phyloP scores from a whole-genome alignment of 176 grass and related monocot genomes.

The Luzula sylvatica region DNA sequence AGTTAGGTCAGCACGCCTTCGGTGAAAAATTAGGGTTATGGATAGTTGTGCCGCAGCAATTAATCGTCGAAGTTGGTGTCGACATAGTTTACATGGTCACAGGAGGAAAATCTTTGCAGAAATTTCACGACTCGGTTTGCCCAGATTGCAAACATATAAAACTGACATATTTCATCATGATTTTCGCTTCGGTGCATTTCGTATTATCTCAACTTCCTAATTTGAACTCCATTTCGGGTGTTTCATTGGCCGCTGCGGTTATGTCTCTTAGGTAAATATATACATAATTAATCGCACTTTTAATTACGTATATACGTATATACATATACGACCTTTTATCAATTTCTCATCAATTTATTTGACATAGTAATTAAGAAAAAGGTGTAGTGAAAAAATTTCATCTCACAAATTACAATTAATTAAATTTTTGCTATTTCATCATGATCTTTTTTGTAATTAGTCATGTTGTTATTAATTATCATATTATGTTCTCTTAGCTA shows the following conservation, averaged over 20 bases:
- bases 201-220: conserved; percentile 75
- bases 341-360: too few species aligned
- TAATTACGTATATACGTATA: too few species aligned
- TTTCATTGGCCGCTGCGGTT: conserved; percentile 79
- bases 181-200: conserved; percentile 76
- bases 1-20: conserved; percentile 82
- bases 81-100: conserved; percentile 99
- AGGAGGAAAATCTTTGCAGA: conserved; percentile 74
- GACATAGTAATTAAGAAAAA: too few species aligned
- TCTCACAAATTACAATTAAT: too few species aligned
- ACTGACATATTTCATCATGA: conserved; percentile 86
- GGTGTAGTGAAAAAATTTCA: too few species aligned
- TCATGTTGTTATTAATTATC: too few species aligned
- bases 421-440: too few species aligned
- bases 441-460: too few species aligned
- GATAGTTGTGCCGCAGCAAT: conserved; percentile 82
- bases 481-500: conserved; percentile 31
- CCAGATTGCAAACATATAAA: conserved; percentile 53
- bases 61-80: conserved; percentile 69
- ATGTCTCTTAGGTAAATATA: conserved; percentile 70
- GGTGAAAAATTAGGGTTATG: conserved; percentile 71
- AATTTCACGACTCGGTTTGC: conserved; percentile 80
- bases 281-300: too few species aligned
- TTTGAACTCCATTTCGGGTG: conserved; percentile 88
- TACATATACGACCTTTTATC: too few species aligned